Conservation (phyloP, 2,329 filamentous ascomycete genomes). For the Chaetoscypha palmicola region DNA sequence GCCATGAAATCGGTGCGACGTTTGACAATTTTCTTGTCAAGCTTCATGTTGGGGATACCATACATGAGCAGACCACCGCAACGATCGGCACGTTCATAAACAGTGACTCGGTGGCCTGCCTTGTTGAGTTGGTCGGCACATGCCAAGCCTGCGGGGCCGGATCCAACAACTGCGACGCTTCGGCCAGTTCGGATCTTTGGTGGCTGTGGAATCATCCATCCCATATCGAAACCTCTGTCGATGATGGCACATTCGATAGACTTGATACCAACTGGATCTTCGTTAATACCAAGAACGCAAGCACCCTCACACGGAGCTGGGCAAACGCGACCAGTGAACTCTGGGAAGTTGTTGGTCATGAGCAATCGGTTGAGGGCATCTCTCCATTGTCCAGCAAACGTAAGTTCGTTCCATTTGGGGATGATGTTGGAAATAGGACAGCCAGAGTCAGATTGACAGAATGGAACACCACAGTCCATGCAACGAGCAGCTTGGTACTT, state of each 20-base stretch:
- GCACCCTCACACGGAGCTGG: slow-evolving; percentile 94
- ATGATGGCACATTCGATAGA: slow-evolving; percentile 98
- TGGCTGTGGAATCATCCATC: slow-evolving; percentile 86
- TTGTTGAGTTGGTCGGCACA: slow-evolving; percentile 91
- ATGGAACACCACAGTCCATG: slow-evolving; percentile 98
- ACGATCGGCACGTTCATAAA: slow-evolving; percentile 90
- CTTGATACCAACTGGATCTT: slow-evolving; percentile 96
- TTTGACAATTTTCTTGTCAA: slow-evolving; percentile 96
- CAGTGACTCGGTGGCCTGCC: slow-evolving; percentile 78
- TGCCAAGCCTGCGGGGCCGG: slow-evolving; percentile 84
- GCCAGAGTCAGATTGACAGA: slow-evolving; percentile 93
- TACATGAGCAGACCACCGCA: slow-evolving; percentile 94
- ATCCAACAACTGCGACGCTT: slow-evolving; percentile 82
- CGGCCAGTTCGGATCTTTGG: slow-evolving; percentile 80
- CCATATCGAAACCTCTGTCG: slow-evolving; percentile 94
- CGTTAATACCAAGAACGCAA: slow-evolving; percentile 92
- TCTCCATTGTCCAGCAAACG: slow-evolving; percentile 72
- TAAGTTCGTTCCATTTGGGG: slow-evolving; percentile 88
- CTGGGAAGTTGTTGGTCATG: slow-evolving; percentile 98
- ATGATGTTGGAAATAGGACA: slow-evolving; percentile 98
- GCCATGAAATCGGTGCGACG: slow-evolving; percentile 94
- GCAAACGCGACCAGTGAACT: slow-evolving; percentile 95
- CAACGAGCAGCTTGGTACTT: slow-evolving; percentile 96
- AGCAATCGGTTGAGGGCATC: slow-evolving; percentile 86
- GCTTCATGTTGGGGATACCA: slow-evolving; percentile 98